These are phyloP conservation scores for Neurospora tetrasperma DNA, from an alignment of 495 filamentous ascomycete species.

Conservation along the genomic window DNA sequence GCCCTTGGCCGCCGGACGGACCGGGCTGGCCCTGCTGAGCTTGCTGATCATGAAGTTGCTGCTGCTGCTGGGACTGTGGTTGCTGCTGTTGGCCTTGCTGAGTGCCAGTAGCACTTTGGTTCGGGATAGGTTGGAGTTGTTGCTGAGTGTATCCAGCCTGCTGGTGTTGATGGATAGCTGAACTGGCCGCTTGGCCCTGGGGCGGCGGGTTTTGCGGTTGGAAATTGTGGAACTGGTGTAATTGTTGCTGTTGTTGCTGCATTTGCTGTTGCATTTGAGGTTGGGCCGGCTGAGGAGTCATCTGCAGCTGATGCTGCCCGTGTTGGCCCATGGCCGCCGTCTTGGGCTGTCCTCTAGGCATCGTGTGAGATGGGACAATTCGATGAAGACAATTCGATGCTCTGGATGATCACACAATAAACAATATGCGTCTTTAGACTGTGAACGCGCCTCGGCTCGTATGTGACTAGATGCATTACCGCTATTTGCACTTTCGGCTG, in stretches of 20 bases:
- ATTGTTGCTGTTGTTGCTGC: constrained; percentile 12
- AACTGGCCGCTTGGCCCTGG: not conserved
- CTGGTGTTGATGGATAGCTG: constrained; percentile 7
- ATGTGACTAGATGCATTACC: not conserved
- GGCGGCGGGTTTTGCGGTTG: constrained; percentile 6
- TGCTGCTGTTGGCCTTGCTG: constrained; percentile 4
- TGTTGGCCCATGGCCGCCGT: constrained; percentile 2
- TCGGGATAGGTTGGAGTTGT: constrained; percentile 4
- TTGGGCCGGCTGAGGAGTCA: not conserved
- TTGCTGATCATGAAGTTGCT: not conserved
- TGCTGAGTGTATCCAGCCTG: constrained; percentile 4
- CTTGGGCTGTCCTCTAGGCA: not conserved
- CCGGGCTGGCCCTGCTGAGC: not conserved
- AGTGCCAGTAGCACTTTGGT: constrained; percentile 1
- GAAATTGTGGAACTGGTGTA: not conserved
- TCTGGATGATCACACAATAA: not conserved
- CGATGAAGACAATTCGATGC: not conserved
- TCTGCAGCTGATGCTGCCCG: constrained; percentile 1
- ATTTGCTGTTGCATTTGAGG: constrained; percentile 9
- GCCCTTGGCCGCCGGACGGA: not conserved
- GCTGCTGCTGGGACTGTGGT: not conserved
- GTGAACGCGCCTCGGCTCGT: too few relatives aligned
- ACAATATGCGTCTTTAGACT: too few relatives aligned
- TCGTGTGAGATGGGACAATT: not conserved
- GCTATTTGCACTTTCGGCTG: not conserved